Evolutionary conservation across 2,329 filamentous ascomycete genomes (phyloP), one percentile per base, ranked within the genome.

Genomic region (Cladophialophora carrionii): DNA sequence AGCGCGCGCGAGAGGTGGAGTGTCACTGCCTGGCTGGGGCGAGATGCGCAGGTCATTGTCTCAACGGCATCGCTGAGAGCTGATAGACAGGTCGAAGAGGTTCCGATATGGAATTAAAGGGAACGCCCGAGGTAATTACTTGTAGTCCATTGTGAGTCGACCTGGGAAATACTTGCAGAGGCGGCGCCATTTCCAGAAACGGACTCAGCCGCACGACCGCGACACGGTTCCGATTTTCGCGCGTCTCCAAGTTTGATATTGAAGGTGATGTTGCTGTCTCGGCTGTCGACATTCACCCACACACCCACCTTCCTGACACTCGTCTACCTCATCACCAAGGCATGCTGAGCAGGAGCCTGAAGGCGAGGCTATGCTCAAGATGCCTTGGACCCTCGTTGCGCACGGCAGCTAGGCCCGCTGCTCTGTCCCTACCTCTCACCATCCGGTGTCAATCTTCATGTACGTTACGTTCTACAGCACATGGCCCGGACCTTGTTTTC

Each of bases 311-410:
- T 43, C 37, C n/a, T 43, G 37, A 43, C 37, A n/a, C 37, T 43
- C 17, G 17, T 43, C 8, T n/a, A 43, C 37, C 37, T 43, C 37
- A 7, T n/a, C n/a, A 17, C 53, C 65, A 59, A 72, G 74, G 69
- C 65, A 82, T 82, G 80, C 72, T 77, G 58, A 72, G 72, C 63
- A 63, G 55, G 51, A 61, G 67, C 61, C 62, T 54, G 54, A 70
- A 72, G 34, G 73, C 75, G 32, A 82, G 80, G 79, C 74, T 80
- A 74, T 84, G 81, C 72, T 78, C 79, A 73, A 77, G 74, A 74
- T 82, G 80, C 73, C 72, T 83, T 61, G 74, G 74, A 67, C 77
- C 77, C 61, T 72, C 77, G 65, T 67, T 72, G 68, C 76, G 75
- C 66, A 73, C 76, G 57, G 61, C 74, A 59, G 61, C 71, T 58